Percentiles rank a stretch among this genome's conserved stretches.
Conservation (phyloP, 1,284 basidiomycete genomes). For the Trametes polyzona region DNA sequence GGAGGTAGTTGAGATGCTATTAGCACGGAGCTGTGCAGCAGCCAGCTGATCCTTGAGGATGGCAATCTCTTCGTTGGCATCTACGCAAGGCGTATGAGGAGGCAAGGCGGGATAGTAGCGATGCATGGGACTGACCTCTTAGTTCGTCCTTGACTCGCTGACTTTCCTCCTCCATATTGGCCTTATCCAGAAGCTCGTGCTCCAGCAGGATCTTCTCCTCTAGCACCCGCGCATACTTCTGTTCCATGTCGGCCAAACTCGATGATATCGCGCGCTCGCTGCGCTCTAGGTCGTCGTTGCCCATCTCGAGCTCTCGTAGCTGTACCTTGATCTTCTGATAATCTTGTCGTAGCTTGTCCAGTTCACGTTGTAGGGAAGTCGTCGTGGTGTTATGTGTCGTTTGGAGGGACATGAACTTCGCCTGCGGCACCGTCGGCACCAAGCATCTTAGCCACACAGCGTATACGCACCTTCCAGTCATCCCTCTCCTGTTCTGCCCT, state of each 20-base stretch:
- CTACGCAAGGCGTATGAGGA: slow-evolving; percentile 42
- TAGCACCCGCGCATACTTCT: slow-evolving; percentile 87
- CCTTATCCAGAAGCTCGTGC: slow-evolving; percentile 94
- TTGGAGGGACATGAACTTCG: slow-evolving; percentile 88
- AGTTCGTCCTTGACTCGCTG: slow-evolving; percentile 94
- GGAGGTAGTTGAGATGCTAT: slow-evolving; percentile 30
- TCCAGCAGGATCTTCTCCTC: slow-evolving; percentile 98
- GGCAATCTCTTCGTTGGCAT: slow-evolving; percentile 84
- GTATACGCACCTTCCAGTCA: slow-evolving; percentile 81
- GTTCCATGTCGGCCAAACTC: slow-evolving; percentile 90
- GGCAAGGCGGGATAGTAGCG: not conserved
- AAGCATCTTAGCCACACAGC: not conserved
- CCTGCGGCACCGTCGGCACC: slow-evolving; percentile 45
- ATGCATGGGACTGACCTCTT: slow-evolving; percentile 62
- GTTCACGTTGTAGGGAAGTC: slow-evolving; percentile 84
- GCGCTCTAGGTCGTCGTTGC: slow-evolving; percentile 93
- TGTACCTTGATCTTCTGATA: slow-evolving; percentile 81
- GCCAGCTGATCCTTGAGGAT: slow-evolving; percentile 80
- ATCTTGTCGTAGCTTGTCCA: slow-evolving; percentile 84
- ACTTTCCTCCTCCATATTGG: slow-evolving; percentile 87
- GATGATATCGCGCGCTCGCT: slow-evolving; percentile 92
- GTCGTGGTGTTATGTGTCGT: slow-evolving; percentile 89
- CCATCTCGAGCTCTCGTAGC: slow-evolving; percentile 90
- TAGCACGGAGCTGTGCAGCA: slow-evolving; percentile 39
- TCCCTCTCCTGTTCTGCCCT: slow-evolving; percentile 82